Evolutionary conservation across 176 grass and related monocot species (phyloP).

Genomic region (Triticum timopheevii): DNA sequence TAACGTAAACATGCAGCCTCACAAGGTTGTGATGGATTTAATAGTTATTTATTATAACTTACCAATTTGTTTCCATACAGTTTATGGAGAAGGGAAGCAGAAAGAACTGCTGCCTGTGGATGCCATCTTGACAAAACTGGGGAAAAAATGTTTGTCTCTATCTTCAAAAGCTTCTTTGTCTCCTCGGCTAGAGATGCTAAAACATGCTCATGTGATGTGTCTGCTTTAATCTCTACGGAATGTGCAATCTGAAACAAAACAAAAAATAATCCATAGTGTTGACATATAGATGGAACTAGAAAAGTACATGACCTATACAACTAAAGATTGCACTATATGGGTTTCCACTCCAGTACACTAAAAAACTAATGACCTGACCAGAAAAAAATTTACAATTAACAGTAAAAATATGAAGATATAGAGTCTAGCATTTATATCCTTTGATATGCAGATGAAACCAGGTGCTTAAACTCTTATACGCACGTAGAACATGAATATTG

Average conservation of each 20-base stretch:
- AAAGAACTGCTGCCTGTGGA: conserved; percentile 80
- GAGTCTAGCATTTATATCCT: conserved; percentile 10
- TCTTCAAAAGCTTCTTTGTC: conserved; percentile 85
- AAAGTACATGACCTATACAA: conserved; percentile 13
- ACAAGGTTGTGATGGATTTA: conserved; percentile 16
- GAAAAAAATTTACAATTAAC: background rate
- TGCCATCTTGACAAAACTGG: conserved; percentile 87
- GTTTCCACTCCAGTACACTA: background rate
- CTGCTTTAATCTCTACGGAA: conserved; percentile 65
- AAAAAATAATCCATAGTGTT: conserved; percentile 22
- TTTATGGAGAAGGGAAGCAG: conserved; percentile 94
- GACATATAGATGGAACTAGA: conserved; percentile 17
- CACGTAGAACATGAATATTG: background rate
- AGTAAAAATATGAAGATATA: background rate
- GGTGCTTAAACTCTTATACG: background rate
- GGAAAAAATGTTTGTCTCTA: conserved; percentile 72
- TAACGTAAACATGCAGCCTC: conserved; percentile 28
- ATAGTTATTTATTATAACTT: conserved; percentile 23
- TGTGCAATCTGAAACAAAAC: conserved; percentile 75
- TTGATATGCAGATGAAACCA: background rate
- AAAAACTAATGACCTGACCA: conserved; percentile 3
- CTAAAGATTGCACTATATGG: conserved; percentile 14
- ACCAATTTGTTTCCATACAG: conserved; percentile 97
- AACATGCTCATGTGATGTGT: conserved; percentile 69
- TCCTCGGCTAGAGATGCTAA: conserved; percentile 86